Evolutionary conservation across 257 asterid species (phyloP).

Genomic region (Solanum etuberosum): DNA sequence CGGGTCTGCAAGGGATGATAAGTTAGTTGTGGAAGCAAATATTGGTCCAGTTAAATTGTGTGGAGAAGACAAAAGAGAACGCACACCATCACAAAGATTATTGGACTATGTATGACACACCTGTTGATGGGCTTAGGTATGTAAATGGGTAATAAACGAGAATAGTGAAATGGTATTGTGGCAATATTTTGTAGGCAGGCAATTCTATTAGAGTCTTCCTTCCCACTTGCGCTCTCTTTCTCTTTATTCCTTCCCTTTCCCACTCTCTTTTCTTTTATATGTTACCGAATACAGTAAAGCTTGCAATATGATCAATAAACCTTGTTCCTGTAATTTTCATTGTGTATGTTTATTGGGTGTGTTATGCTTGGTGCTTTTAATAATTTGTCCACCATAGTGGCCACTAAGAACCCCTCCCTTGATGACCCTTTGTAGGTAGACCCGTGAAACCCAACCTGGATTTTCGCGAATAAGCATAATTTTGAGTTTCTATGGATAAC

Average conservation of each 20-base stretch:
- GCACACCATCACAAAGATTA: neutral
- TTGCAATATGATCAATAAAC: neutral
- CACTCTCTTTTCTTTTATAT: neutral
- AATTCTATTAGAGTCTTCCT: neutral
- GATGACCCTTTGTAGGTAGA: neutral
- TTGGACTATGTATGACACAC: neutral
- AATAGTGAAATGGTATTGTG: neutral
- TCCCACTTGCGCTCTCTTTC: neutral
- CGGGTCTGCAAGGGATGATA: neutral
- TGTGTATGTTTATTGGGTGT: neutral
- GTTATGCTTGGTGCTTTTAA: neutral
- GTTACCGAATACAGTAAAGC: neutral
- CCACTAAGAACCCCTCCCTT: neutral
- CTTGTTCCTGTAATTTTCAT: neutral
- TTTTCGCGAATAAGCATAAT: neutral
- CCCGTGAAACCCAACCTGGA: neutral
- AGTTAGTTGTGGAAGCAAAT: neutral
- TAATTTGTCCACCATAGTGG: neutral
- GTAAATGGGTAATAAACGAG: neutral
- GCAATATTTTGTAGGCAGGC: neutral
- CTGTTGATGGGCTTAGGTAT: neutral
- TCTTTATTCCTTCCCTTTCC: neutral
- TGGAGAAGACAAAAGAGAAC: neutral
- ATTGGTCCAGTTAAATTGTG: neutral
- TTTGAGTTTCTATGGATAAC: neutral